Evolutionary conservation across 192 early-diverging fungal genomes (phyloP).

Genomic region (Phycomyces blakesleeanus): DNA sequence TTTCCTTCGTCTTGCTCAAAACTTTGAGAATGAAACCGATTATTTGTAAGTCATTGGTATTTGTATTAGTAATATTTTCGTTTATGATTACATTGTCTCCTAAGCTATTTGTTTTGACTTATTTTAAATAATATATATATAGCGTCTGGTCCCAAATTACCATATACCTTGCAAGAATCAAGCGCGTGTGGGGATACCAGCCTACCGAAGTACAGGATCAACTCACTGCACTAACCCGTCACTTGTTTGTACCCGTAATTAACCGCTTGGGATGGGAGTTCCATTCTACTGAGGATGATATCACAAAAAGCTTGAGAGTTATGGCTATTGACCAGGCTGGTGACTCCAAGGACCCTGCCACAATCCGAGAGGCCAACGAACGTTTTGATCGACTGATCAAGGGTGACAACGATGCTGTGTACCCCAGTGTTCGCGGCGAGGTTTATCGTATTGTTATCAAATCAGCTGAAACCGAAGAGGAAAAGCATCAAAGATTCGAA

Average conservation of each 20-base stretch:
- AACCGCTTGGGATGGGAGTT: conserved; percentile 77
- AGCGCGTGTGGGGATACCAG: conserved; percentile 63
- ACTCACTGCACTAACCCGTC: conserved; percentile 58
- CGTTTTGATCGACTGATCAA: conserved; percentile 64
- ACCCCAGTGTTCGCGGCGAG: conserved; percentile 66
- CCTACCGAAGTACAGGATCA: too few relatives aligned
- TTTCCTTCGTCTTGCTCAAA: conserved; percentile 70
- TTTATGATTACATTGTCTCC: too few relatives aligned
- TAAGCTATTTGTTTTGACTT: too few relatives aligned
- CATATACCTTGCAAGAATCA: conserved; percentile 51
- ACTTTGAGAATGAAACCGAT: conserved; percentile 72
- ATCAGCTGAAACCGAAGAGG: conserved; percentile 54
- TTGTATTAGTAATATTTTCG: too few relatives aligned
- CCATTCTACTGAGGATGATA: conserved; percentile 64
- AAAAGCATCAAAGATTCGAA: conserved; percentile 44
- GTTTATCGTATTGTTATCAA: conserved; percentile 71
- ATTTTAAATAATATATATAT: too few relatives aligned
- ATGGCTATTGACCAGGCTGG: conserved; percentile 73
- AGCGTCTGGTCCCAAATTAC: conserved; percentile 68
- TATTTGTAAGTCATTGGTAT: conserved; percentile 74
- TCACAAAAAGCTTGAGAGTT: conserved; percentile 69
- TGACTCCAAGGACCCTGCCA: conserved; percentile 56
- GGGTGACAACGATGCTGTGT: conserved; percentile 65
- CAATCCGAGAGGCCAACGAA: conserved; percentile 63
- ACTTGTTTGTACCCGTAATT: conserved; percentile 72